Evolutionary conservation across 2,329 filamentous ascomycete species (phyloP).

Genomic region (Whalleya microplaca): DNA sequence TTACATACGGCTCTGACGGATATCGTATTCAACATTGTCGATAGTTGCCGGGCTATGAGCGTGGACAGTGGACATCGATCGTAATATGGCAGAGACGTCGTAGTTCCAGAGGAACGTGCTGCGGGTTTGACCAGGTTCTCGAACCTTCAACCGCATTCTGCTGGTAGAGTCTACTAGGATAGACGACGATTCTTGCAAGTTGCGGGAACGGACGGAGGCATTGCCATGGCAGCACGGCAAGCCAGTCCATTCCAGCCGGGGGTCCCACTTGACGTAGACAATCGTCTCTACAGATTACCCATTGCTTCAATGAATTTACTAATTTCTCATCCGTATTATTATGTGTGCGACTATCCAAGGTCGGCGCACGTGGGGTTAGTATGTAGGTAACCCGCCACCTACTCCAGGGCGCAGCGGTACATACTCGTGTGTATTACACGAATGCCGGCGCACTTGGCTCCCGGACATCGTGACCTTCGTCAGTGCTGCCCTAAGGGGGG

Average conservation of each 20-base stretch:
- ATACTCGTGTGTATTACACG: background rate
- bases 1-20: slow-evolving; percentile 1
- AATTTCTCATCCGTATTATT: background rate
- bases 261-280: background rate
- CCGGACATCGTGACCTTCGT: background rate
- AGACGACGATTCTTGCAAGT: too few species aligned
- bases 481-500: background rate
- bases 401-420: slow-evolving; percentile 7
- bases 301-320: too few species aligned
- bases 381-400: slow-evolving; percentile 2
- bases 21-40: slow-evolving; percentile 1
- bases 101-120: background rate
- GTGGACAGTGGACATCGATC: background rate
- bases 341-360: background rate
- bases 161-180: background rate
- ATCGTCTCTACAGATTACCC: too few species aligned
- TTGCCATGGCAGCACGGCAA: background rate
- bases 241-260: background rate
- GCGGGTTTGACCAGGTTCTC: background rate
- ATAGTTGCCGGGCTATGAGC: slow-evolving; percentile 13
- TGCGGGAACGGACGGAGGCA: background rate
- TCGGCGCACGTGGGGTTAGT: background rate
- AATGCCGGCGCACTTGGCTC: background rate
- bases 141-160: background rate
- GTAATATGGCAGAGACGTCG: background rate